phyloP scores from a whole-genome alignment of 2,329 filamentous ascomycete genomes.

The Neobulgaria alba region DNA sequence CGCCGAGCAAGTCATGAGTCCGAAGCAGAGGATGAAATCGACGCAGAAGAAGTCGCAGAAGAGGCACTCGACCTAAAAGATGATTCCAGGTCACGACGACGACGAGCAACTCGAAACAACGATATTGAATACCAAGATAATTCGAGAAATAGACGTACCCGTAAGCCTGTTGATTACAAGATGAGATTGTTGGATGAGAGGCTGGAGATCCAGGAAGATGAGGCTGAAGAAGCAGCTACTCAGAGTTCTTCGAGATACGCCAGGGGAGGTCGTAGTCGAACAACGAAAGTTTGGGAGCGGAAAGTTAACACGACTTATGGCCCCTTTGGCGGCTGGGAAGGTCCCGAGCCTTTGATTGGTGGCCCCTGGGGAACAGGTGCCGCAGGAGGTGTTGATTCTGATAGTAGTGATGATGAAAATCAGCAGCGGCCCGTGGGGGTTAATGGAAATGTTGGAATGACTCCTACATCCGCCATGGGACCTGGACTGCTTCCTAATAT shows the following conservation, averaged over 20 bases:
- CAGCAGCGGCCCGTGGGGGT: slow-evolving; percentile 49
- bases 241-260: slow-evolving; percentile 58
- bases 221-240: slow-evolving; percentile 57
- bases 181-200: slow-evolving; percentile 66
- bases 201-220: slow-evolving; percentile 53
- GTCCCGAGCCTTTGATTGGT: slow-evolving; percentile 40
- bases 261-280: slow-evolving; percentile 49
- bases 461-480: slow-evolving; percentile 44
- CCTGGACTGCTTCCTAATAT: slow-evolving; percentile 42
- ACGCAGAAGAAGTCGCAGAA: slow-evolving; percentile 56
- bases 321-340: slow-evolving; percentile 82
- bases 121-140: slow-evolving; percentile 53
- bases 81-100: slow-evolving; percentile 34
- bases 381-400: slow-evolving; percentile 76
- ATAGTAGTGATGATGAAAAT: slow-evolving; percentile 93
- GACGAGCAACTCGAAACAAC: slow-evolving; percentile 37
- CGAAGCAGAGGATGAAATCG: slow-evolving; percentile 42
- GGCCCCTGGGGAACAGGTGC: slow-evolving; percentile 69
- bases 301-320: slow-evolving; percentile 83
- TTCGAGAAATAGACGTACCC: slow-evolving; percentile 44
- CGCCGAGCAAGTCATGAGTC: slow-evolving; percentile 39
- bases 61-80: slow-evolving; percentile 53
- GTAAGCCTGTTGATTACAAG: slow-evolving; percentile 74
- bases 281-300: slow-evolving; percentile 54
- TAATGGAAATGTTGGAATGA: slow-evolving; percentile 60